Percentiles rank a stretch among this genome's conserved stretches.
Evolutionary conservation across 1,284 basidiomycete species (phyloP).

Genomic region (Pseudozyma sp.): DNA sequence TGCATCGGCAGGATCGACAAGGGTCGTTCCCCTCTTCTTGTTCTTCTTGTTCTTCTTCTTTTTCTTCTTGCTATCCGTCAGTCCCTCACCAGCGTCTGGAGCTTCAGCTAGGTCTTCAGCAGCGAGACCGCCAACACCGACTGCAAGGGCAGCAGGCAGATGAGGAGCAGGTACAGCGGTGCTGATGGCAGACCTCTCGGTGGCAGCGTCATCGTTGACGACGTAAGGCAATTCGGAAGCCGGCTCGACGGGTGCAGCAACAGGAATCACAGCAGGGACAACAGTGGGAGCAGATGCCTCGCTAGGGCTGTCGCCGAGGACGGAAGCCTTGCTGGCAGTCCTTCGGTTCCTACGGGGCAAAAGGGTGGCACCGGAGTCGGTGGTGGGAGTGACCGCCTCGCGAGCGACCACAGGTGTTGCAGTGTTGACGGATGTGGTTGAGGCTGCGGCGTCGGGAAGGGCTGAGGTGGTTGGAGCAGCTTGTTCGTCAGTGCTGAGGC

Average conservation of each 20-base stretch:
- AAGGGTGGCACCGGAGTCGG: constrained; percentile 11
- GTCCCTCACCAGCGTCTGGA: neutral
- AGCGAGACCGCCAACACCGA: constrained; percentile 36
- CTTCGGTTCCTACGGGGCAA: constrained; percentile 27
- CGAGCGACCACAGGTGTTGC: constrained; percentile 8
- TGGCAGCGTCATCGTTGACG: constrained; percentile 23
- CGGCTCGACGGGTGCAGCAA: constrained; percentile 2
- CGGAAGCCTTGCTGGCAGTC: constrained; percentile 6
- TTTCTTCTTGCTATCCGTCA: constrained; percentile 11
- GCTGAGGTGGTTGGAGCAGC: neutral
- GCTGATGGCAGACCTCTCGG: neutral
- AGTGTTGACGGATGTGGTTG: constrained; percentile 25
- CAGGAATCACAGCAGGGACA: neutral
- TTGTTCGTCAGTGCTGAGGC: constrained; percentile 9
- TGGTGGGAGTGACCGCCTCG: constrained; percentile 7
- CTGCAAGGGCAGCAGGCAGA: constrained; percentile 24
- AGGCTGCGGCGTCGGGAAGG: constrained; percentile 14
- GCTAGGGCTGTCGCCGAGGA: constrained; percentile 10
- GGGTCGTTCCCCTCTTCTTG: constrained; percentile 23
- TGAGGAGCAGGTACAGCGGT: constrained; percentile 22
- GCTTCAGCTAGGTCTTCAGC: constrained; percentile 19
- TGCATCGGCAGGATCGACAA: constrained; percentile 5
- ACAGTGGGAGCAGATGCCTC: constrained; percentile 4
- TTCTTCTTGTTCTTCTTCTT: constrained; percentile 28
- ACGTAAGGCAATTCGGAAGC: constrained; percentile 46